Evolutionary conservation across 192 early-diverging fungal genomes (phyloP).

Genomic region (Umbelopsis sp.): DNA sequence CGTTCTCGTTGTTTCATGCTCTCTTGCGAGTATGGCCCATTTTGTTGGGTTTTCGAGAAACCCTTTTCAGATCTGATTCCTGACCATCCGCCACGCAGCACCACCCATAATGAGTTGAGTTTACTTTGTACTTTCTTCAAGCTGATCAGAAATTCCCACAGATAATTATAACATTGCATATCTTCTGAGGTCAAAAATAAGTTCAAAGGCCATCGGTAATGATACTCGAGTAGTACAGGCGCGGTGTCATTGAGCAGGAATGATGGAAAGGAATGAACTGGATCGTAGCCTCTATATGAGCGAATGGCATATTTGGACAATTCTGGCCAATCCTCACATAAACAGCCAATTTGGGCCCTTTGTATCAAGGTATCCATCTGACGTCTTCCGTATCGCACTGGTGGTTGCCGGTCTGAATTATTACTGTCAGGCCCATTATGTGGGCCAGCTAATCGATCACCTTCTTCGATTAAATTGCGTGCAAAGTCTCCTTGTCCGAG

Average conservation of each 20-base stretch:
- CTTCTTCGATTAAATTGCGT: constrained; percentile 56
- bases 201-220: constrained; percentile 70
- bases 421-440: constrained; percentile 25
- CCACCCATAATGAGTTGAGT: constrained; percentile 49
- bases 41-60: constrained; percentile 22
- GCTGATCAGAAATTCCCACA: constrained; percentile 65
- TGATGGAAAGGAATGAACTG: constrained; percentile 44
- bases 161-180: constrained; percentile 58
- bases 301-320: constrained; percentile 23
- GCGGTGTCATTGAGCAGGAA: constrained; percentile 49
- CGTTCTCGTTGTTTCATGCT: constrained; percentile 40
- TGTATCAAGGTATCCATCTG: constrained; percentile 44
- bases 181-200: constrained; percentile 64
- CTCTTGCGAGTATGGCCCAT: constrained; percentile 20
- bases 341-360: constrained; percentile 39
- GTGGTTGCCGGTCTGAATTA: background rate
- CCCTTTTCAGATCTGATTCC: background rate
- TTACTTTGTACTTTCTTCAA: constrained; percentile 59
- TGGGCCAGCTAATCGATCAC: constrained; percentile 41
- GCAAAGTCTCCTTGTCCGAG: constrained; percentile 67
- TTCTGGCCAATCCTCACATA: constrained; percentile 38
- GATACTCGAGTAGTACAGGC: constrained; percentile 57
- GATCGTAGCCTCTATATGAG: background rate
- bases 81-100: constrained; percentile 23
- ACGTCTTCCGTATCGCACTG: constrained; percentile 1